Conservation (phyloP, 1,284 basidiomycete species). For the Ustilago sp. region DNA sequence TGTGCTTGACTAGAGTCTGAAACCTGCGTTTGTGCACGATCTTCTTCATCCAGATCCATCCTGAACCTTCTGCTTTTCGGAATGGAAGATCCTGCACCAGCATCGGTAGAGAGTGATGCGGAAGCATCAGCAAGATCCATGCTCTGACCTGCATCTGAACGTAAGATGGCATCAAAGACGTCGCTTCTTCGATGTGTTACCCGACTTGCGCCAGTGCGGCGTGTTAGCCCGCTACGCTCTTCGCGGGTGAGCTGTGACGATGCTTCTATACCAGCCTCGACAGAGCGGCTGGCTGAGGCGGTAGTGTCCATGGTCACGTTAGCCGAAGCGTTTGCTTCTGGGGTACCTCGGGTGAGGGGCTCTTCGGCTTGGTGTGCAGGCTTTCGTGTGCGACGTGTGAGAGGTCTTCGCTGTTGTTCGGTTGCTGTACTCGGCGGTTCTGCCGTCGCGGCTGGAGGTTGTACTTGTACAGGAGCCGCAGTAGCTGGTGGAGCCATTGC, state of each 20-base stretch:
- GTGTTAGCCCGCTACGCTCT: constrained; percentile 33
- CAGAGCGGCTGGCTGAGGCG: neutral
- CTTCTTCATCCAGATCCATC: constrained; percentile 54
- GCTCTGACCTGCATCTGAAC: neutral
- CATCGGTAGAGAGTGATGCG: neutral
- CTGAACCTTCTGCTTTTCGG: constrained; percentile 42
- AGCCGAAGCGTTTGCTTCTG: neutral
- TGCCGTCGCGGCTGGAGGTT: neutral
- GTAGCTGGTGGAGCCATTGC: neutral
- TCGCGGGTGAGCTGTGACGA: constrained; percentile 21
- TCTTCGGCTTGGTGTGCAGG: neutral
- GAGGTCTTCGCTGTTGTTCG: constrained; percentile 28
- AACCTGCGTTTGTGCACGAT: constrained; percentile 19
- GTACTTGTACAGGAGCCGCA: neutral
- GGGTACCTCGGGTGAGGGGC: neutral
- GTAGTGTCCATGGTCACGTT: neutral
- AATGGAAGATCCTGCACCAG: constrained; percentile 4
- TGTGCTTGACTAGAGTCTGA: neutral
- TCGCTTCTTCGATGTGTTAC: constrained; percentile 36
- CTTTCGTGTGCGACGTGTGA: constrained; percentile 47
- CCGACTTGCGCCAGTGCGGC: constrained; percentile 40
- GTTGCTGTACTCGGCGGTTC: constrained; percentile 10
- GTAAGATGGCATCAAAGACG: constrained; percentile 43
- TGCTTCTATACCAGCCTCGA: neutral
- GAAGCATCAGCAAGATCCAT: neutral